Evolutionary conservation across 768 basidiomycete genomes (phyloP).

Genomic region (Steccherinum ochraceum): DNA sequence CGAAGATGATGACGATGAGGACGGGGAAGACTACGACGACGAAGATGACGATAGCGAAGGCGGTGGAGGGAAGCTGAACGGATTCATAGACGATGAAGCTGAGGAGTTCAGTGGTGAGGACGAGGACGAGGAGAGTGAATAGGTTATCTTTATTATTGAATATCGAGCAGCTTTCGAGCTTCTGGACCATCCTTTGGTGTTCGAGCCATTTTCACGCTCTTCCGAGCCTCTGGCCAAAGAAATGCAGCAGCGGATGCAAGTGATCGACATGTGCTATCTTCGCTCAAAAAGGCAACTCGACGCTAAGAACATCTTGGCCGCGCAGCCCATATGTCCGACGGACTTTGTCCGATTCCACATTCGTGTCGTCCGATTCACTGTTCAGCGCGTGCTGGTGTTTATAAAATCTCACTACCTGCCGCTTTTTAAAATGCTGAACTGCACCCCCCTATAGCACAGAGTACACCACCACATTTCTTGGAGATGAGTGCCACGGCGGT

Average conservation of each 20-base stretch:
- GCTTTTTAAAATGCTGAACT: no score
- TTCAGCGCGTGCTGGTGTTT: no score
- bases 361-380: no score
- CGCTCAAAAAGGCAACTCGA: no score
- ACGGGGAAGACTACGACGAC: constrained; percentile 53
- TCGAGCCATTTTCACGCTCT: not conserved
- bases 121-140: constrained; percentile 35
- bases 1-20: constrained; percentile 39
- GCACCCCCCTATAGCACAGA: no score
- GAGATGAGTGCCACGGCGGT: no score
- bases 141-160: not conserved
- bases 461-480: no score
- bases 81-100: constrained; percentile 56
- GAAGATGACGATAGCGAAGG: constrained; percentile 38
- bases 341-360: no score
- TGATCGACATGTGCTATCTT: no score
- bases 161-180: not conserved
- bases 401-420: no score
- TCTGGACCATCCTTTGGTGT: not conserved
- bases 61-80: constrained; percentile 14
- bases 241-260: not conserved
- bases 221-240: not conserved
- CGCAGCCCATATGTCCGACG: no score
- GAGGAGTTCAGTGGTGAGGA: constrained; percentile 43
- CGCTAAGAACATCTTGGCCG: no score